Conservation (phyloP, 2,329 filamentous ascomycete genomes). For the Pseudocercospora musae region DNA sequence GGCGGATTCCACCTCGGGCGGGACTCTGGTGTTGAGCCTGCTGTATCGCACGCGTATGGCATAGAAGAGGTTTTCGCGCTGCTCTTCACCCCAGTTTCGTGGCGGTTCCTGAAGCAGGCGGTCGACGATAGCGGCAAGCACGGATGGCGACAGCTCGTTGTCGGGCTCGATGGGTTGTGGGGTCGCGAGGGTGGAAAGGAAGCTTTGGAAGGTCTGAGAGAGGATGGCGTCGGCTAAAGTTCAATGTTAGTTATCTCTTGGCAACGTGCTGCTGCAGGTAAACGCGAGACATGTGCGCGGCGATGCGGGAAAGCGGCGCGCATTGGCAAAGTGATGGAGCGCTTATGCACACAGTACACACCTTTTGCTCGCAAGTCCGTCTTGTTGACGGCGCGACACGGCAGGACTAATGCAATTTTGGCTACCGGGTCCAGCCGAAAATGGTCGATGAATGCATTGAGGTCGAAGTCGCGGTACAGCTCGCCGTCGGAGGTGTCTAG, state of each 20-base stretch:
- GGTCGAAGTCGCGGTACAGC: conserved; percentile 90
- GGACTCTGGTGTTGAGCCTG: conserved; percentile 60
- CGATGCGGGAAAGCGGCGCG: neutral
- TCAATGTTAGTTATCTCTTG: conserved; percentile 19
- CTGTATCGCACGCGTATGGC: conserved; percentile 68
- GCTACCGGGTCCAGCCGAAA: conserved; percentile 88
- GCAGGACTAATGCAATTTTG: conserved; percentile 82
- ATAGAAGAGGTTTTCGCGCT: conserved; percentile 64
- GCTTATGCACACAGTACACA: conserved; percentile 41
- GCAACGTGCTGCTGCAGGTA: conserved; percentile 10
- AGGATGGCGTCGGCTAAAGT: conserved; percentile 80
- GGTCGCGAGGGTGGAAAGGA: conserved; percentile 67
- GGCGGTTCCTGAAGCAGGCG: conserved; percentile 84
- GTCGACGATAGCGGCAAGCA: conserved; percentile 78
- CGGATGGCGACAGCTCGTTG: conserved; percentile 63
- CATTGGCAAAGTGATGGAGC: neutral
- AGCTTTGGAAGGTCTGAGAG: conserved; percentile 71
- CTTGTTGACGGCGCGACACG: conserved; percentile 80
- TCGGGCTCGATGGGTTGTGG: conserved; percentile 53
- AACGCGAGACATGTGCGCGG: neutral
- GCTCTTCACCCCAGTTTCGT: conserved; percentile 75
- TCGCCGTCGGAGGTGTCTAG: conserved; percentile 89
- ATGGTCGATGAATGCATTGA: conserved; percentile 93
- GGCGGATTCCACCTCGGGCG: conserved; percentile 66
- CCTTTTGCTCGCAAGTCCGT: conserved; percentile 86